Evolutionary conservation across 371 early-diverging fungal species (phyloP).

Genomic region (Syncephalis fuscata): DNA sequence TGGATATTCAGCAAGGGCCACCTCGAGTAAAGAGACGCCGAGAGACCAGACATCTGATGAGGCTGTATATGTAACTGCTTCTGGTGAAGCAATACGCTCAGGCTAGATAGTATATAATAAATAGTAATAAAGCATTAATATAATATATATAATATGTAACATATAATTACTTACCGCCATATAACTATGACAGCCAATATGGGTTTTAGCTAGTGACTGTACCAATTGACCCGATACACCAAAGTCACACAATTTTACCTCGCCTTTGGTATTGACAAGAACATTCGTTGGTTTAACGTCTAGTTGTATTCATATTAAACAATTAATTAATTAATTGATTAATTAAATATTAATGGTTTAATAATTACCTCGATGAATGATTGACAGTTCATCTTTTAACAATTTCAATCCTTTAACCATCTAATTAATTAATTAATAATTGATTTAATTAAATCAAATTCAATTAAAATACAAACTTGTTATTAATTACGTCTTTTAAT

Average conservation of each 20-base stretch:
- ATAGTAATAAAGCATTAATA: background rate
- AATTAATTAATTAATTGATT: background rate
- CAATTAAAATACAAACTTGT: no score
- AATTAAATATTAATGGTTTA: background rate
- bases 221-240: constrained; percentile 78
- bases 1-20: constrained; percentile 74
- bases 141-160: background rate
- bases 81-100: constrained; percentile 48
- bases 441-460: background rate
- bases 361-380: constrained; percentile 66
- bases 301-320: constrained; percentile 4
- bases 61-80: constrained; percentile 44
- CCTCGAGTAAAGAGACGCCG: constrained; percentile 84
- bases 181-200: constrained; percentile 87
- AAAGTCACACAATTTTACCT: constrained; percentile 90
- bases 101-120: constrained; percentile 25
- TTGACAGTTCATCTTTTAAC: constrained; percentile 71
- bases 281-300: constrained; percentile 95
- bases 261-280: constrained; percentile 63
- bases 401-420: constrained; percentile 78
- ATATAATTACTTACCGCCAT: constrained; percentile 58
- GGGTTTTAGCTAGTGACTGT: constrained; percentile 81
- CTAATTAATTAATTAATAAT: constrained; percentile 18
- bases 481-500: no score
- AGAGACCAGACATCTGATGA: constrained; percentile 82